Conservation (phyloP, 495 filamentous ascomycete genomes). For the Evansstolkia leycettana region DNA sequence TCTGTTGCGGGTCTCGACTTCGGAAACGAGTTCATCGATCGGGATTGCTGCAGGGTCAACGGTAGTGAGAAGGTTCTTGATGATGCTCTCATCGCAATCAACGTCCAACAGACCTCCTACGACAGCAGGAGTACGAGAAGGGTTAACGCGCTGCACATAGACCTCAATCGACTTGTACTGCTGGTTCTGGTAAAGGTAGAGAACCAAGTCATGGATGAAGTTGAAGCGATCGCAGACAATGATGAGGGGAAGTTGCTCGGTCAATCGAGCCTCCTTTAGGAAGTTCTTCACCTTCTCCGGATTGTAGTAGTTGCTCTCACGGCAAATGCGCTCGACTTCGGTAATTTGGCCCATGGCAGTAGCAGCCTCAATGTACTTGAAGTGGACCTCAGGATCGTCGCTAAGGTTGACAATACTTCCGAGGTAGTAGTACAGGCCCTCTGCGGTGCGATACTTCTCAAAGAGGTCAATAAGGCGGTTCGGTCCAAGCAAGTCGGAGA, state of each 20-base stretch:
- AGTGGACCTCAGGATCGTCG: constrained; percentile 89
- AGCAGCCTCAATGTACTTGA: constrained; percentile 98
- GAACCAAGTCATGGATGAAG: constrained; percentile 91
- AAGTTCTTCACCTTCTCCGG: constrained; percentile 99
- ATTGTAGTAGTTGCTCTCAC: constrained; percentile 91
- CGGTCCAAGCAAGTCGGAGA: constrained; percentile 92
- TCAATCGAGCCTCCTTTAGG: constrained; percentile 88
- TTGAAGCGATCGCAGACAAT: constrained; percentile 98
- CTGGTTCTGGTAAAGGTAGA: constrained; percentile 98
- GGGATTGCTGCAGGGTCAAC: constrained; percentile 78
- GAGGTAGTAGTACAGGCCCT: constrained; percentile 96
- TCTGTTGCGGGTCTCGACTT: constrained; percentile 91
- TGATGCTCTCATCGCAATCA: constrained; percentile 91
- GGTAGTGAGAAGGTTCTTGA: constrained; percentile 84
- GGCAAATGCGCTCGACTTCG: constrained; percentile 94
- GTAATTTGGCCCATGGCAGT: constrained; percentile 82
- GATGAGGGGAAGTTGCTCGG: constrained; percentile 90
- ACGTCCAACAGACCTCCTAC: constrained; percentile 94
- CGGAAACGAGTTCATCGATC: constrained; percentile 88
- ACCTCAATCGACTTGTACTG: constrained; percentile 99
- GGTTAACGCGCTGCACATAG: constrained; percentile 98
- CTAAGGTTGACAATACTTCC: constrained; percentile 95
- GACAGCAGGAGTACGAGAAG: constrained; percentile 82
- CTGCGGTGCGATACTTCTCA: constrained; percentile 91
- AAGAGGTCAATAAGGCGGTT: constrained; percentile 81